These are phyloP conservation scores for Spathaspora passalidarum DNA, from an alignment of 805 yeast species.

Conservation along the genomic window DNA sequence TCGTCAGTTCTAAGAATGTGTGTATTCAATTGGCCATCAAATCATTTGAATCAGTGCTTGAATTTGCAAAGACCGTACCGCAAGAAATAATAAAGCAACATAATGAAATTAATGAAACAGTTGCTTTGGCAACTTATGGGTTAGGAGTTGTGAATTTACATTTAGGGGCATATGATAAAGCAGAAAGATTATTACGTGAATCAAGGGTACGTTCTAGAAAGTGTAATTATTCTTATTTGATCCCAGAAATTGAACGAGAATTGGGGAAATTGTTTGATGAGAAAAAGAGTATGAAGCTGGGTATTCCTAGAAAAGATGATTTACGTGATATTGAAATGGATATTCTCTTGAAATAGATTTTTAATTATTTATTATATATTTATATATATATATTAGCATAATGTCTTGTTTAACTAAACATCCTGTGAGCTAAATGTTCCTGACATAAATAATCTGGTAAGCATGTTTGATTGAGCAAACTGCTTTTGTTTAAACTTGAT, in stretches of 20 bases:
- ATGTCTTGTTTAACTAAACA: no score
- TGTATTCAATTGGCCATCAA: constrained; percentile 29
- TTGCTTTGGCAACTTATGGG: constrained; percentile 81
- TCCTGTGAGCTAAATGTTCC: neutral
- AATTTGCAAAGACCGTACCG: constrained; percentile 29
- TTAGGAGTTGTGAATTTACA: constrained; percentile 78
- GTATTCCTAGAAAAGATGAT: constrained; percentile 5
- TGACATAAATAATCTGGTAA: neutral
- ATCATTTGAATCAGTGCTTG: constrained; percentile 35
- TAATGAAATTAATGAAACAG: constrained; percentile 51
- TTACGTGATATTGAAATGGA: constrained; percentile 22
- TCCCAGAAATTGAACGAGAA: constrained; percentile 65
- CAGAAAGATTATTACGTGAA: constrained; percentile 62
- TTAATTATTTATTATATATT: neutral
- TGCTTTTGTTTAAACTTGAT: constrained; percentile 22
- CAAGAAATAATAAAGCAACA: constrained; percentile 19
- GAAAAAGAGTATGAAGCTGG: constrained; percentile 15
- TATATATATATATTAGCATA: no score
- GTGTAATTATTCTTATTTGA: constrained; percentile 59
- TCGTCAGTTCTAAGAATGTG: constrained; percentile 17
- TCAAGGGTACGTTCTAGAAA: constrained; percentile 69
- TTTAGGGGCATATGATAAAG: constrained; percentile 50
- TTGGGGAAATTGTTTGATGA: constrained; percentile 49
- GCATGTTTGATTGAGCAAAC: constrained; percentile 9
- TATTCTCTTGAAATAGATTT: constrained; percentile 13